These are phyloP conservation scores for Physaria fendleri DNA, from an alignment of 345 rosid species.

Conservation along the genomic window DNA sequence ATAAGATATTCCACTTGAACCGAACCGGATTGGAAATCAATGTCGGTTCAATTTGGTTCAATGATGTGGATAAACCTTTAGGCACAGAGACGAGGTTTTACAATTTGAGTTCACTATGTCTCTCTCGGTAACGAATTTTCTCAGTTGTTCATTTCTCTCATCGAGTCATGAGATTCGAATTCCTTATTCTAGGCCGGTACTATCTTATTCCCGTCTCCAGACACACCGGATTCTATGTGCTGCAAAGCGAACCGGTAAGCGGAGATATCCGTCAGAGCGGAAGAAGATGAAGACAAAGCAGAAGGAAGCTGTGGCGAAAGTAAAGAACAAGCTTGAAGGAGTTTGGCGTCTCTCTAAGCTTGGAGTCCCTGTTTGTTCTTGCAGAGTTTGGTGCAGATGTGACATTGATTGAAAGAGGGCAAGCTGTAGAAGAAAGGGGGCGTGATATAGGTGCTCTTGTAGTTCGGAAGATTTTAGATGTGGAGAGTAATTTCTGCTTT, in stretches of 20 bases:
- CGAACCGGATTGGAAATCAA: constrained; percentile 12
- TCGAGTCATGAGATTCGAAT: constrained; percentile 15
- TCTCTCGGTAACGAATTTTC: constrained; percentile 24
- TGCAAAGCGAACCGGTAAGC: constrained; percentile 77
- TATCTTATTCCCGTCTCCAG: constrained; percentile 25
- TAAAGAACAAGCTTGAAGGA: constrained; percentile 67
- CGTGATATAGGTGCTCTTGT: constrained; percentile 87
- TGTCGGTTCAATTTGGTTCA: neutral
- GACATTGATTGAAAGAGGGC: constrained; percentile 89
- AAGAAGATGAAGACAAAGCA: constrained; percentile 62
- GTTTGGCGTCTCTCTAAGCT: constrained; percentile 85
- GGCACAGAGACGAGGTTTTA: constrained; percentile 3
- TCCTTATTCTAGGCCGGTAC: constrained; percentile 5
- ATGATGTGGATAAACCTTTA: constrained; percentile 20
- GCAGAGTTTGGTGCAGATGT: constrained; percentile 96
- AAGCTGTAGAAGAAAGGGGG: constrained; percentile 88
- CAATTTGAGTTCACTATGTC: constrained; percentile 18
- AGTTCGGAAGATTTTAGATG: constrained; percentile 66
- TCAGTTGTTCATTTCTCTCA: constrained; percentile 18
- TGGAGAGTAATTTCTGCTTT: constrained; percentile 96
- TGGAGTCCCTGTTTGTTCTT: constrained; percentile 70
- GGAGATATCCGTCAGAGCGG: constrained; percentile 93
- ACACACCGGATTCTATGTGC: constrained; percentile 34
- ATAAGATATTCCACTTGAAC: neutral
- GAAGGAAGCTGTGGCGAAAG: constrained; percentile 40